Evolutionary conservation across 768 basidiomycete species (phyloP).

Genomic region (Trametes gibbosa): DNA sequence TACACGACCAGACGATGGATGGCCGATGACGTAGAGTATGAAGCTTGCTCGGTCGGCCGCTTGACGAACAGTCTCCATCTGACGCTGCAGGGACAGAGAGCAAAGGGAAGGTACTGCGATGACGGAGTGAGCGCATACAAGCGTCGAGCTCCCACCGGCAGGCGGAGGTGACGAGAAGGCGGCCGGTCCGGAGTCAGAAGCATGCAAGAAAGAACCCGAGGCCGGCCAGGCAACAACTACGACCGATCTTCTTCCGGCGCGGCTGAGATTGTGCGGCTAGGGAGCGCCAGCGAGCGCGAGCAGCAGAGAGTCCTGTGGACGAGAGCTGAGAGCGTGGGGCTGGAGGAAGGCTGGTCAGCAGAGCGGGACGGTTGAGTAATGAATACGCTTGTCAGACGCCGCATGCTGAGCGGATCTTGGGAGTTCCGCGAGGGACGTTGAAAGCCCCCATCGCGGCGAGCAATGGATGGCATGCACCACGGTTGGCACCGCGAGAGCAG

Average conservation of each 20-base stretch:
- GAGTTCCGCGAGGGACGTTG: not conserved
- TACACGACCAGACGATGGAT: not conserved
- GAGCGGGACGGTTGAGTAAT: constrained; percentile 1
- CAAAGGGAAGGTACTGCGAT: not conserved
- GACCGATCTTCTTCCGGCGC: not conserved
- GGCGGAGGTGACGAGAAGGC: constrained; percentile 2
- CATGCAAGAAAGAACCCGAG: not conserved
- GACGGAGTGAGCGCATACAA: not conserved
- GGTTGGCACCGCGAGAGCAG: not conserved
- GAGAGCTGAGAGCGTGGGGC: constrained; percentile 4
- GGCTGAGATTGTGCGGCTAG: not conserved
- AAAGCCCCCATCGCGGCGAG: not conserved
- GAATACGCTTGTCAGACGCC: not conserved
- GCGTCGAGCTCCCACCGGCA: not conserved
- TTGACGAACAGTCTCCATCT: not conserved
- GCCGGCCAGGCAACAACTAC: constrained; percentile 2
- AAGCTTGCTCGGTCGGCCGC: not conserved
- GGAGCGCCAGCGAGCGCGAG: constrained; percentile 1
- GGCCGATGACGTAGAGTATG: not conserved
- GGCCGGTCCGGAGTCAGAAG: constrained; percentile 8
- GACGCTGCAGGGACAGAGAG: not conserved
- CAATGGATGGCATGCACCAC: not conserved
- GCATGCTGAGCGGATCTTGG: constrained; percentile 1
- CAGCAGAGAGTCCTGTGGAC: not conserved
- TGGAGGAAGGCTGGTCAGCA: constrained; percentile 6